Evolutionary conservation across 2,329 filamentous ascomycete genomes (phyloP).

Genomic region (Pseudocercospora cruenta): DNA sequence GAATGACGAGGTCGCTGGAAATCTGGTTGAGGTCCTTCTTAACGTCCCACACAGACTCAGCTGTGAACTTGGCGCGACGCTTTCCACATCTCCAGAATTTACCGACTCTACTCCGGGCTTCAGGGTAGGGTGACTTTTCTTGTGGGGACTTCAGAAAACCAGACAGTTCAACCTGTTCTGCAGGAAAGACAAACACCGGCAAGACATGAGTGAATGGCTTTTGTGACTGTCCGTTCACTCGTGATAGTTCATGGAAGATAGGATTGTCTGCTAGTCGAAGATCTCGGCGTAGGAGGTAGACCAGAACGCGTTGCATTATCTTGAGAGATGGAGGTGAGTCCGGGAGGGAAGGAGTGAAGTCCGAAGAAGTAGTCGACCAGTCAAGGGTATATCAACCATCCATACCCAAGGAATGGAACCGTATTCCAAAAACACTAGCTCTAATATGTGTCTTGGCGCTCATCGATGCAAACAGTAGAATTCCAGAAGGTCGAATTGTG

Average conservation of each 20-base stretch:
- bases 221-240: constrained; percentile 52
- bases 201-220: constrained; percentile 65
- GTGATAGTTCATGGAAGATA: constrained; percentile 62
- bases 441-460: neutral
- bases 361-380: neutral
- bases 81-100: constrained; percentile 75
- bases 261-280: constrained; percentile 76
- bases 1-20: constrained; percentile 64
- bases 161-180: constrained; percentile 73
- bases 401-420: neutral
- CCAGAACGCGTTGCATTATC: constrained; percentile 53
- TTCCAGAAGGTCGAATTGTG: neutral
- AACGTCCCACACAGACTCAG: constrained; percentile 73
- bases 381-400: neutral
- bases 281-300: constrained; percentile 75
- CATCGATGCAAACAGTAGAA: neutral
- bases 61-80: constrained; percentile 71
- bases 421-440: constrained; percentile 5
- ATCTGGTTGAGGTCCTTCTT: constrained; percentile 64
- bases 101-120: constrained; percentile 67
- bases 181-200: constrained; percentile 70
- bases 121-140: constrained; percentile 66
- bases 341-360: neutral
- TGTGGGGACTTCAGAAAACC: constrained; percentile 65
- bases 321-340: neutral